Conservation (phyloP, 1,284 basidiomycete genomes). For the Pholiota adiposa region DNA sequence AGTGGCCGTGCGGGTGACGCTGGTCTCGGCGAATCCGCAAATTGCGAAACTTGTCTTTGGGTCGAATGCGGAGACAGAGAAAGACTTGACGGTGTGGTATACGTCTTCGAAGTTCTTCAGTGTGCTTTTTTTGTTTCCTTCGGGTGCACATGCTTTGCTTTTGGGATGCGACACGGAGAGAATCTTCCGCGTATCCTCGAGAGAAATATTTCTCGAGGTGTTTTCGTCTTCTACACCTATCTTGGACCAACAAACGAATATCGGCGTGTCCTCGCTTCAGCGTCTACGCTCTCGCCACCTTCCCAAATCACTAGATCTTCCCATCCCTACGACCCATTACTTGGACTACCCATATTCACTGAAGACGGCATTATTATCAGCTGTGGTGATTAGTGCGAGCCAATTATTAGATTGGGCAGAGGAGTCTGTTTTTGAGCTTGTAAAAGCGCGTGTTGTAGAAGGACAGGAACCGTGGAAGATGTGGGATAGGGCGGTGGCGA, state of each 20-base stretch:
- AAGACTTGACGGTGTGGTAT: conserved; percentile 48
- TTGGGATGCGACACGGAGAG: conserved; percentile 35
- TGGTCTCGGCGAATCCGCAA: conserved; percentile 45
- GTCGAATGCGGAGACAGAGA: not conserved
- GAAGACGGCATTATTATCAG: conserved; percentile 9
- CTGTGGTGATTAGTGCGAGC: conserved; percentile 28
- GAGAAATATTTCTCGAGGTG: conserved; percentile 39
- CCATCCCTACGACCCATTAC: conserved; percentile 32
- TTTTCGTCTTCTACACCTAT: conserved; percentile 36
- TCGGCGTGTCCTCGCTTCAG: conserved; percentile 18
- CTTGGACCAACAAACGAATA: not conserved
- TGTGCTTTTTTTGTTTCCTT: conserved; percentile 51
- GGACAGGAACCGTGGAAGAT: conserved; percentile 56
- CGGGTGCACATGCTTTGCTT: conserved; percentile 46
- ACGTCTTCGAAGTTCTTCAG: conserved; percentile 59
- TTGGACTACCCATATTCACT: conserved; percentile 22
- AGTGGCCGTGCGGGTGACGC: conserved; percentile 36
- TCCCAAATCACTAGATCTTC: conserved; percentile 21
- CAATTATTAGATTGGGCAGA: conserved; percentile 40
- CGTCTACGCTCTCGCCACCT: conserved; percentile 22
- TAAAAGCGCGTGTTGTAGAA: conserved; percentile 44
- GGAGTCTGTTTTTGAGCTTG: conserved; percentile 38
- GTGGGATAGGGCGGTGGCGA: conserved; percentile 42
- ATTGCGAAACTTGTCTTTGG: conserved; percentile 27
- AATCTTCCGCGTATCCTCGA: conserved; percentile 41